A percentile compares a stretch with the other conserved stretches of the same genome.
These are phyloP conservation scores for Boletellus sp. DNA, from an alignment of 768 basidiomycete genomes.

Conservation along the genomic window DNA sequence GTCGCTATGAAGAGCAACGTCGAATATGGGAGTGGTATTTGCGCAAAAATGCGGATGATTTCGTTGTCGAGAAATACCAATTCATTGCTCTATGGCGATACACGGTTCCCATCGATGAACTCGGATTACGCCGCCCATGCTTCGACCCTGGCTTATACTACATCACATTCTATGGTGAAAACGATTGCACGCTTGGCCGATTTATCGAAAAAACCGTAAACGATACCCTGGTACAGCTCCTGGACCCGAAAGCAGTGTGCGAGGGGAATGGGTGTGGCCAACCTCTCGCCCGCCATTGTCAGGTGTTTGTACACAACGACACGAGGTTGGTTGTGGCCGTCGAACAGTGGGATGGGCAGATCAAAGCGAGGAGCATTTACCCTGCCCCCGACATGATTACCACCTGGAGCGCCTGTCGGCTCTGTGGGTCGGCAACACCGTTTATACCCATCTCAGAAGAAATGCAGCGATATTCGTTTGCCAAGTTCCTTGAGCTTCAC, in stretches of 20 bases:
- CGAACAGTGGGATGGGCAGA: constrained; percentile 84
- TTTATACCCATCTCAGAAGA: constrained; percentile 89
- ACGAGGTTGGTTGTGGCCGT: constrained; percentile 79
- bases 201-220: constrained; percentile 81
- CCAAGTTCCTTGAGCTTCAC: constrained; percentile 92
- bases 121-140: constrained; percentile 67
- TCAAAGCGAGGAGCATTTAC: constrained; percentile 52
- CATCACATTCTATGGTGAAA: constrained; percentile 88
- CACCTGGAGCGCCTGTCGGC: constrained; percentile 86
- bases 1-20: constrained; percentile 82
- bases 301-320: constrained; percentile 88
- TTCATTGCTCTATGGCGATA: constrained; percentile 78
- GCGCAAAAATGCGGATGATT: constrained; percentile 79
- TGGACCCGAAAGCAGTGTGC: constrained; percentile 76
- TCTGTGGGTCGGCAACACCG: constrained; percentile 75
- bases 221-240: constrained; percentile 63
- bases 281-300: constrained; percentile 78
- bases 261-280: constrained; percentile 82
- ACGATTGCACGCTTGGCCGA: constrained; percentile 89
- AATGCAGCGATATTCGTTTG: constrained; percentile 92
- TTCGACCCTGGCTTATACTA: constrained; percentile 71
- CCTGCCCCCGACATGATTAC: constrained; percentile 75
- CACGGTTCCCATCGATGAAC: constrained; percentile 69
- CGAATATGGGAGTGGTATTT: constrained; percentile 96
- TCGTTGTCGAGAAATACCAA: constrained; percentile 92